Base-by-base conservation (phyloP, 2,329 filamentous ascomycete genomes). In the Xylariaceae sp. region DNA sequence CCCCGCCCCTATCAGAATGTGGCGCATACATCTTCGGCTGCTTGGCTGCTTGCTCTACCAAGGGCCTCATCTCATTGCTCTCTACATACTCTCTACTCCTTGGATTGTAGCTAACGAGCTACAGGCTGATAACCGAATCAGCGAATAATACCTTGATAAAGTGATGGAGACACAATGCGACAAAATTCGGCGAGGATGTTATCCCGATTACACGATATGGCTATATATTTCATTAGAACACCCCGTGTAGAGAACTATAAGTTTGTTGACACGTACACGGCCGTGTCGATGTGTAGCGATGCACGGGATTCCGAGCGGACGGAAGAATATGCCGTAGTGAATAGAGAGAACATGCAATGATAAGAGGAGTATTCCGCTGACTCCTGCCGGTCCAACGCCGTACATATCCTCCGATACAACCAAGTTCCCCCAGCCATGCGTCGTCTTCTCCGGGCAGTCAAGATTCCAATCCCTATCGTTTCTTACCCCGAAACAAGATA, bases 401-500 rank as follows among this genome's bases (percentile, higher is more conserved):
- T n/a, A n/a, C n/a, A 37, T 50, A 43, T 54, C 52, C 44, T 56
- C 23, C 32, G 26, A 48, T 29, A 49, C 10, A 44, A 32, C 23
- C 48, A 20, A 12, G 16, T 50, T 41, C 9, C 20, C 40, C 48
- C 44, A n/a, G 20, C 32, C 10, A 29, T 12, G 20, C 23, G 26
- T 42, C 23, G 18, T 49, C 45, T 40, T 18, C 32, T 48, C 20
- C n/a, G 10, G 21, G n/a, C 14, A 14, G n/a, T 23, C 20, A 26
- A 7, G n/a, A n/a, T 12, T 47, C 18, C 47, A 14, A 2, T 48
- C 21, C 58, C 60, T 64, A 69, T 52, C 67, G 64, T 51, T 54
- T 69, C 52, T 65, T 67, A 41, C 68, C 83, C 58, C 89, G 75
- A 60, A 98, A 83, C 61, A 99, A 73, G 69, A 98, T 85, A 14